These are phyloP conservation scores for Coemansia sp. DNA, from an alignment of 192 early-diverging fungal species.

Conservation along the genomic window DNA sequence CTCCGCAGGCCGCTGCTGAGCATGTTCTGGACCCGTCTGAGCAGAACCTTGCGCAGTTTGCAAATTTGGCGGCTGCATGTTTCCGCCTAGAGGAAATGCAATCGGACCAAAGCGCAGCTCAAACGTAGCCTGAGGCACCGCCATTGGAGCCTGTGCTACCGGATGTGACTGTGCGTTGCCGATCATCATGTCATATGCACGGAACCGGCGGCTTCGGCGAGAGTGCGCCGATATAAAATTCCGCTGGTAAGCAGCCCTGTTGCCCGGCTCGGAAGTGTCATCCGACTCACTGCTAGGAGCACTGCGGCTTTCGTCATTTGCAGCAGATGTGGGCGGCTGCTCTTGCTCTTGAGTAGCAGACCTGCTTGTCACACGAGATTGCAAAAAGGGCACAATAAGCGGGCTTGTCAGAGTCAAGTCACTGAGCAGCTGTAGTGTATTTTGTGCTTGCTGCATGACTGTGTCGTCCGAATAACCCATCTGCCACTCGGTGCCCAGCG, in stretches of 20 bases:
- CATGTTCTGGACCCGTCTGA: too few relatives aligned
- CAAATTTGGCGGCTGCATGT: neutral
- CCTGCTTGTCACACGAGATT: conserved; percentile 8
- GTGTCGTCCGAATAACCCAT: neutral
- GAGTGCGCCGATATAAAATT: neutral
- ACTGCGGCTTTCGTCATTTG: neutral
- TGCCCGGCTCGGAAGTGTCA: neutral
- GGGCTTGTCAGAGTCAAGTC: conserved; percentile 17
- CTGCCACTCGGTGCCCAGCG: conserved; percentile 34
- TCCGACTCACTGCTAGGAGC: neutral
- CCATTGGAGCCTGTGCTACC: neutral
- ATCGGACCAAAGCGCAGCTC: conserved; percentile 6
- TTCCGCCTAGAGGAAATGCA: neutral
- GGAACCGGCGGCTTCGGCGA: conserved; percentile 1
- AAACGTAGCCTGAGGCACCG: neutral
- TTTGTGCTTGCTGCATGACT: conserved; percentile 12
- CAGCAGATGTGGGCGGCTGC: neutral
- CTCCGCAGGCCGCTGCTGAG: too few relatives aligned
- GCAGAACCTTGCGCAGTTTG: neutral
- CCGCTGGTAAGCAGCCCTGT: neutral
- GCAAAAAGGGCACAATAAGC: conserved; percentile 28
- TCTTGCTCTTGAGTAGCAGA: neutral
- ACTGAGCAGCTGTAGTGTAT: conserved; percentile 9
- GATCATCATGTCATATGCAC: conserved; percentile 1
- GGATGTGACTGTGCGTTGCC: neutral